Conservation (phyloP, 2,329 filamentous ascomycete genomes). For the Venturia effusa region DNA sequence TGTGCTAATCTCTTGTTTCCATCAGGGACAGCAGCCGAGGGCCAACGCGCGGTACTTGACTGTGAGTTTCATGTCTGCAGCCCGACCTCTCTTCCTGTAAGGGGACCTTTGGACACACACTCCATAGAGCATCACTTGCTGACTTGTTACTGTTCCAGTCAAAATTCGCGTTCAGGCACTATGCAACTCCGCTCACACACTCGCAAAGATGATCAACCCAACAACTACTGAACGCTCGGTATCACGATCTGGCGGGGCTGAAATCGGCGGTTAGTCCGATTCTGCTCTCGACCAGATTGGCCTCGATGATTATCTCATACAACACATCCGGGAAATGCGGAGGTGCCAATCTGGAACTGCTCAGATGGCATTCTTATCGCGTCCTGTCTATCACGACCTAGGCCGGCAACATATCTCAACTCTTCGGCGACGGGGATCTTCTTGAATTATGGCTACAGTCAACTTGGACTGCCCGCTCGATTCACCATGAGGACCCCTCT, state of each 20-base stretch:
- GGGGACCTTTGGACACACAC: neutral
- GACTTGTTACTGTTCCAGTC: slow-evolving; percentile 3
- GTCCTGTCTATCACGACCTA: neutral
- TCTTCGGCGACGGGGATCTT: neutral
- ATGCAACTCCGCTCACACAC: slow-evolving; percentile 12
- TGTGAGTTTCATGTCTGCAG: slow-evolving; percentile 12
- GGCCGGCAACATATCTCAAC: neutral
- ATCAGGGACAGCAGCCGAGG: slow-evolving; percentile 12
- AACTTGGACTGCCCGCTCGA: neutral
- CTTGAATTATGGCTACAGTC: neutral
- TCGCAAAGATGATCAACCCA: slow-evolving; percentile 10
- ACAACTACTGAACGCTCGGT: slow-evolving; percentile 10
- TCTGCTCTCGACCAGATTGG: neutral
- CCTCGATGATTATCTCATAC: neutral
- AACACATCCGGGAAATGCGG: neutral
- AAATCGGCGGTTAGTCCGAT: neutral
- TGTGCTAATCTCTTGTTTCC: slow-evolving; percentile 10
- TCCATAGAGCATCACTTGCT: neutral
- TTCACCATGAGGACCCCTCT: neutral
- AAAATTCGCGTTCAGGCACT: slow-evolving; percentile 5
- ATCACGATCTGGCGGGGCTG: neutral
- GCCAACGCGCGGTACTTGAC: slow-evolving; percentile 8
- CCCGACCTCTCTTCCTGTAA: slow-evolving; percentile 3
- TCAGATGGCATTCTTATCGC: neutral
- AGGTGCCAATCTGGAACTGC: neutral